Percentiles rank a stretch among this genome's conserved stretches.
phyloP scores from a whole-genome alignment of 495 filamentous ascomycete species.

The Pseudoneurospora amorphoporcata region DNA sequence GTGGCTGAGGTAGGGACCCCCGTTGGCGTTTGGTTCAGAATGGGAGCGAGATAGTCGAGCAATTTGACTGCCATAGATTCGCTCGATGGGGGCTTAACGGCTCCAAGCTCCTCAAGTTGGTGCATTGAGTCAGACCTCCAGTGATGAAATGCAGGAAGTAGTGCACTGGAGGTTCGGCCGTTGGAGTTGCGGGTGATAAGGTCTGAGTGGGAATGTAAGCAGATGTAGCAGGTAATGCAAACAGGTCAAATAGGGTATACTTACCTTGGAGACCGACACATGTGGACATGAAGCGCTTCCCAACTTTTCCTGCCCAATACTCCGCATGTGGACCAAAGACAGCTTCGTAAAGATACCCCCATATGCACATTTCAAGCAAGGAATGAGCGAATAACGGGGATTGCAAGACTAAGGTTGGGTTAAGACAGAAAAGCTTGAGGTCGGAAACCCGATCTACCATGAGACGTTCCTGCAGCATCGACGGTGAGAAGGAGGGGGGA shows the following conservation, averaged over 20 bases:
- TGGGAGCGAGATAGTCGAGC: background rate
- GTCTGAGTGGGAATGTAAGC: background rate
- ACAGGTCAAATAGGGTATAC: background rate
- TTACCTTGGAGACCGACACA: background rate
- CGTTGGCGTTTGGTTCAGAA: background rate
- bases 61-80: background rate
- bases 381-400: background rate
- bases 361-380: background rate
- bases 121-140: slow-evolving; percentile 1
- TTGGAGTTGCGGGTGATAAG: background rate
- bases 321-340: background rate
- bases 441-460: background rate
- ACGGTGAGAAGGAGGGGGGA: background rate
- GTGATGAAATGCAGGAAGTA: background rate
- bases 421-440: background rate
- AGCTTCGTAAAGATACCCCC: background rate
- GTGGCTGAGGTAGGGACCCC: background rate
- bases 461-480: background rate
- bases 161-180: background rate
- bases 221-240: background rate
- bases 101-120: background rate
- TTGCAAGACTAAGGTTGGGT: background rate
- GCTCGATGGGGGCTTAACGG: background rate
- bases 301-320: slow-evolving; percentile 4
- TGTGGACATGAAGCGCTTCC: background rate